Base-by-base conservation (phyloP, 148 eudicot genomes). In the Silene latifolia region DNA sequence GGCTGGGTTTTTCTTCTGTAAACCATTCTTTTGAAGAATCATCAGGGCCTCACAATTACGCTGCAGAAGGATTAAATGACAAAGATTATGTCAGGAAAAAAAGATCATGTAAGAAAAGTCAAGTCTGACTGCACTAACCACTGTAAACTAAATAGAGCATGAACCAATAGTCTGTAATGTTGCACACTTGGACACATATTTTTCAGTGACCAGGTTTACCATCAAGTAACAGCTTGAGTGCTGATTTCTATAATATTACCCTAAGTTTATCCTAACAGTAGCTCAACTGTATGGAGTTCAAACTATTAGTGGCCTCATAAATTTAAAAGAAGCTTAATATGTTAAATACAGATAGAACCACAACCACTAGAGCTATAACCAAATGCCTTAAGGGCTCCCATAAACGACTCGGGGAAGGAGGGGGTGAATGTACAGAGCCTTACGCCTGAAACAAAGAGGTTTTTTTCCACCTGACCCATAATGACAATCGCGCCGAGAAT, bases 1-100 rank as follows among this genome's bases (percentile, higher is more conserved):
- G 65, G 97, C 88, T 77, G 92, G 88, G 62, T 87, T 92, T 79
- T 89, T 89, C 87, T 89, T 92, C 76, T 83, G 92, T 71, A 92
- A 84, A 56, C 94, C 97, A 78, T 84, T 89, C 88, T 91, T 92
- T 74, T 89, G 97, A 73, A 92, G 97, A 77, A 89, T 79, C 97
- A 92, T 92, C 76, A 92, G 71, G 62, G 97, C 97, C 86, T 92
- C 97, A 81, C 93, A 92, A 72, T 92, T 89, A 18, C 97, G 89
- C 97, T 91, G 79, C 79, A 80, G 23, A 77, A 71, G 54, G 59
- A 77, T 53, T 21, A 47, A 63, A 60, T 35, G 70, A 44, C 35
- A 71, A n/a, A 32, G 64, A 23, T 62, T 53, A 77, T 72, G 72
- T 74, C 35, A 27, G 35, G 39, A 14, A 42, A 19, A 51, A 19